These are phyloP conservation scores for Xerocomus potaroensis DNA, from an alignment of 768 basidiomycete genomes.

Conservation along the genomic window DNA sequence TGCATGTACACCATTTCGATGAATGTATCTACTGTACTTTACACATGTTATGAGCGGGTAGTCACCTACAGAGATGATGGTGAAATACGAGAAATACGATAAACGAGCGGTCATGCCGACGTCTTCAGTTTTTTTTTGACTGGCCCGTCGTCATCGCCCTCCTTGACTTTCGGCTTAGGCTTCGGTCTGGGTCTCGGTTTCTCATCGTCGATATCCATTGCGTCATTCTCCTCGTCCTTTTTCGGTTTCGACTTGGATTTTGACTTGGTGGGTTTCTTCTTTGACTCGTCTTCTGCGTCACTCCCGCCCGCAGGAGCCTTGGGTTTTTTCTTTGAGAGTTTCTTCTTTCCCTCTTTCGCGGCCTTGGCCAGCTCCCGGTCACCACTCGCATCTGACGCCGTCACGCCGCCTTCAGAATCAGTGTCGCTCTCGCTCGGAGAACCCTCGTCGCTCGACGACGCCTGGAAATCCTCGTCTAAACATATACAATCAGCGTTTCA, in stretches of 20 bases:
- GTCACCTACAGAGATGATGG: background rate
- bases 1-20: conserved; percentile 12
- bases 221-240: conserved; percentile 41
- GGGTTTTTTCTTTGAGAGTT: conserved; percentile 38
- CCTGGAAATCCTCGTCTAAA: conserved; percentile 87
- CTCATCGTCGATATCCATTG: conserved; percentile 48
- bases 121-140: conserved; percentile 77
- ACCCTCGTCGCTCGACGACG: conserved; percentile 80
- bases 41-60: conserved; percentile 16
- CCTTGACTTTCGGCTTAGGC: conserved; percentile 34
- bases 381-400: conserved; percentile 82
- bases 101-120: conserved; percentile 26
- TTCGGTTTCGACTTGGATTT: conserved; percentile 39
- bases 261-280: conserved; percentile 45
- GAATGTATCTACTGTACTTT: conserved; percentile 23
- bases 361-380: conserved; percentile 58
- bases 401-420: conserved; percentile 59
- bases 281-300: conserved; percentile 41
- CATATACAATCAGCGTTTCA: background rate
- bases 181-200: conserved; percentile 42
- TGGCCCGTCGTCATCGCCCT: conserved; percentile 45
- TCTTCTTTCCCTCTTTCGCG: conserved; percentile 34
- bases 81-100: background rate
- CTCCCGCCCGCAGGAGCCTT: conserved; percentile 43
- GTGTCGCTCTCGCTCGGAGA: conserved; percentile 77